phyloP scores from a whole-genome alignment of 2,329 filamentous ascomycete genomes.

The Corniculantispora saksenae region DNA sequence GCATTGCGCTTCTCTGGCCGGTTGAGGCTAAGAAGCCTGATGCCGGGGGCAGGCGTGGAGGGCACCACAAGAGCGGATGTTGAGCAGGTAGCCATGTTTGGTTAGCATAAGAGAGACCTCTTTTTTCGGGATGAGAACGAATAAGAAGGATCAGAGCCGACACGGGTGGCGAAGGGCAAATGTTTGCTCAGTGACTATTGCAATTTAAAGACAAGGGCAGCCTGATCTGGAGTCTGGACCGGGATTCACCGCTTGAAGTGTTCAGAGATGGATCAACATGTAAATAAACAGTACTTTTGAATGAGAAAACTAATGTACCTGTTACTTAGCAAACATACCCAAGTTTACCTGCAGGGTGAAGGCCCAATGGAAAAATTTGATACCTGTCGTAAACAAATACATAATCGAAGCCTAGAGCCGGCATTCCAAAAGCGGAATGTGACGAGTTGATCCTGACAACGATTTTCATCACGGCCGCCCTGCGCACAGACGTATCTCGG shows the following conservation, averaged over 20 bases:
- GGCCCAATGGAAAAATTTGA: not conserved
- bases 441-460: slow-evolving; percentile 3
- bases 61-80: slow-evolving; percentile 22
- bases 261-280: not conserved
- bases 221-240: not conserved
- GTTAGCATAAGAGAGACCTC: not conserved
- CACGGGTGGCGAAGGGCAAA: not conserved
- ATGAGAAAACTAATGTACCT: not conserved
- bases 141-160: not conserved
- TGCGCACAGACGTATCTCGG: slow-evolving; percentile 3
- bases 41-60: slow-evolving; percentile 31
- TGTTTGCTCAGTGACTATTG: not conserved
- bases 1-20: slow-evolving; percentile 58
- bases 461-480: not conserved
- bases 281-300: not conserved
- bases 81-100: not conserved
- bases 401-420: not conserved
- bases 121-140: not conserved
- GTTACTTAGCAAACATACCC: not conserved
- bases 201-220: not conserved
- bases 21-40: slow-evolving; percentile 50
- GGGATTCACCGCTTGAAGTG: not conserved
- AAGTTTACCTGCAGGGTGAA: not conserved
- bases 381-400: not conserved
- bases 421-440: slow-evolving; percentile 14